A percentile compares a stretch with the other conserved stretches of the same genome.
phyloP scores from a whole-genome alignment of 108 stramenopile species.

The Fragilaria crotonensis region DNA sequence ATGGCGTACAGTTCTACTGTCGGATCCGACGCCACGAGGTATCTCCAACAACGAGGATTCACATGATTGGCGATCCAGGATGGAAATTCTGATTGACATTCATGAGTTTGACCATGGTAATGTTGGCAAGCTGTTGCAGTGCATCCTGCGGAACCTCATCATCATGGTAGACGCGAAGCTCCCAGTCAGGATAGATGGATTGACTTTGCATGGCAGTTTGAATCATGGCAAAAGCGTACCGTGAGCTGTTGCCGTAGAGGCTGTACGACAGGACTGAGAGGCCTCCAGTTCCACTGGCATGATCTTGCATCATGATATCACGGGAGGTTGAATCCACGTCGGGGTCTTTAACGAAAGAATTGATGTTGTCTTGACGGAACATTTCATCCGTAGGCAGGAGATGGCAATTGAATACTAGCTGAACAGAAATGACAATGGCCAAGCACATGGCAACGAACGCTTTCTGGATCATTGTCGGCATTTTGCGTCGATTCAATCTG shows the following conservation, averaged over 20 bases:
- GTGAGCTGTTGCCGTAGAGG: neutral
- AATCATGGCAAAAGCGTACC: neutral
- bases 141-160: neutral
- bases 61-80: neutral
- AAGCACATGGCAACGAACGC: too few species aligned
- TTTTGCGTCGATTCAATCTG: too few species aligned
- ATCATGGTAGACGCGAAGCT: slow-evolving; percentile 4
- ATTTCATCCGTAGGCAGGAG: too few species aligned
- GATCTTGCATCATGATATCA: too few species aligned
- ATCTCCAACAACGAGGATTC: slow-evolving; percentile 4
- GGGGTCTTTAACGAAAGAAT: too few species aligned
- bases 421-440: too few species aligned
- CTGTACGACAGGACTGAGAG: slow-evolving; percentile 1
- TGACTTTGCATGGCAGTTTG: neutral
- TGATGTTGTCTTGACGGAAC: too few species aligned
- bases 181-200: slow-evolving; percentile 1
- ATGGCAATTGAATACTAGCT: too few species aligned
- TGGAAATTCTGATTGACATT: neutral
- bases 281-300: too few species aligned
- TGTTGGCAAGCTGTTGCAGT: neutral
- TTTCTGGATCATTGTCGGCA: too few species aligned
- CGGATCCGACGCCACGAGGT: neutral
- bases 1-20: neutral
- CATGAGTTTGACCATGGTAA: neutral
- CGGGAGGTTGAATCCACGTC: too few species aligned